Percentiles rank a stretch among this genome's conserved stretches.
phyloP scores from a whole-genome alignment of 2,329 filamentous ascomycete species.

The Colletotrichum costaricense region DNA sequence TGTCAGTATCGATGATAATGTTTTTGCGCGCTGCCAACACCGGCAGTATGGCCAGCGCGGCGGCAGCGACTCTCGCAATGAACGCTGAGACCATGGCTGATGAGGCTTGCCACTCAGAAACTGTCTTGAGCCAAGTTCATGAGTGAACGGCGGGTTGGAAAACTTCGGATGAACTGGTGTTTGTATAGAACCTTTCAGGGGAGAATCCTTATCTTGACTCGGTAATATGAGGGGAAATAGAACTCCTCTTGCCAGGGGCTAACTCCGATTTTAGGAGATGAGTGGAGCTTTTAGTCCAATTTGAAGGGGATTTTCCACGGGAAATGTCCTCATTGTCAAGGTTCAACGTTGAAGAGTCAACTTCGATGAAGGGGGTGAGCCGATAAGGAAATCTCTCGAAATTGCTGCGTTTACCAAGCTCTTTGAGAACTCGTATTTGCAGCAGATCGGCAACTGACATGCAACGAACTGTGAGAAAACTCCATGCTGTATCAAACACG shows the following conservation, averaged over 20 bases:
- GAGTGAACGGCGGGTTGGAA: background rate
- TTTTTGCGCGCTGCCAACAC: conserved; percentile 43
- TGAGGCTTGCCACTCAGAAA: background rate
- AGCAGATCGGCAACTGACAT: background rate
- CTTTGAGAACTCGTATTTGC: background rate
- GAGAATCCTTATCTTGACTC: background rate
- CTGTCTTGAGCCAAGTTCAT: background rate
- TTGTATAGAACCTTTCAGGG: background rate
- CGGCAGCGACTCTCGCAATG: background rate
- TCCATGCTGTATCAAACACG: background rate
- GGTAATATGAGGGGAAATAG: background rate
- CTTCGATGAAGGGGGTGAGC: background rate
- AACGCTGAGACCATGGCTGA: background rate
- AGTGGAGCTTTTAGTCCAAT: background rate
- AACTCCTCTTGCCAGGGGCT: background rate
- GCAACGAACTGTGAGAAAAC: too few relatives aligned
- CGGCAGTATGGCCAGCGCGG: background rate
- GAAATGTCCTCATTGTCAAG: background rate
- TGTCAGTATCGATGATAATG: conserved; percentile 58
- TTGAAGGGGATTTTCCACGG: background rate
- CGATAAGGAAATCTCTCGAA: background rate
- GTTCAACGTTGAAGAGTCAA: background rate
- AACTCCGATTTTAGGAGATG: background rate
- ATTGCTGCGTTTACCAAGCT: background rate
- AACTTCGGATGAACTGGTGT: background rate